phyloP scores from a whole-genome alignment of 441 rosid species.

The Eruca vesicaria region DNA sequence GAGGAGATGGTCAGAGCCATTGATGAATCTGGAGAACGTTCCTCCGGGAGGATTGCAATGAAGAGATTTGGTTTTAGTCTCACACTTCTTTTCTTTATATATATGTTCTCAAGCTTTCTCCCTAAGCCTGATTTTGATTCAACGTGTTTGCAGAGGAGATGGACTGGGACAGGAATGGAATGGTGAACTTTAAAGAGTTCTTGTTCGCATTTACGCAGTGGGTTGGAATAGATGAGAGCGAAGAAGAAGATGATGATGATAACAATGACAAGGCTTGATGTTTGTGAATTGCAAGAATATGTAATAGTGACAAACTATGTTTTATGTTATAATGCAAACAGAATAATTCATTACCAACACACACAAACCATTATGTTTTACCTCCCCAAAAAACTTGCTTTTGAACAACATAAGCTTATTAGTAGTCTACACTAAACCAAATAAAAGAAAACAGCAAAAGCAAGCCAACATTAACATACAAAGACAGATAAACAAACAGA shows the following conservation, averaged over 20 bases:
- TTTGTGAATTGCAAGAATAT: slow-evolving; percentile 20
- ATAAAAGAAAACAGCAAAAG: slow-evolving; percentile 15
- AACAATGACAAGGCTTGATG: slow-evolving; percentile 15
- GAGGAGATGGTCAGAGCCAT: slow-evolving; percentile 85
- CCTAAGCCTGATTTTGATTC: neutral
- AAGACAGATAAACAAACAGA: slow-evolving; percentile 5
- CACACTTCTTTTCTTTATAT: neutral
- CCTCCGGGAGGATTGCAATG: slow-evolving; percentile 83
- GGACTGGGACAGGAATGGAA: slow-evolving; percentile 95
- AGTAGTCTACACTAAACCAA: slow-evolving; percentile 16
- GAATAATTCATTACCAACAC: slow-evolving; percentile 21
- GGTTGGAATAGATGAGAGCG: slow-evolving; percentile 75
- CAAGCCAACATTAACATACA: slow-evolving; percentile 34
- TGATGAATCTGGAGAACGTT: slow-evolving; percentile 90
- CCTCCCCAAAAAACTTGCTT: slow-evolving; percentile 23
- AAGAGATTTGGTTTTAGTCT: slow-evolving; percentile 80
- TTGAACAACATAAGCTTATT: slow-evolving; percentile 28
- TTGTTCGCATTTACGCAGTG: slow-evolving; percentile 84
- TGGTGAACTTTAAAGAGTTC: slow-evolving; percentile 90
- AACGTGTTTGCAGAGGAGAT: slow-evolving; percentile 69
- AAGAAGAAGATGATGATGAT: slow-evolving; percentile 55
- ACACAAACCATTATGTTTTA: slow-evolving; percentile 12
- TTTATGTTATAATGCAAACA: slow-evolving; percentile 25
- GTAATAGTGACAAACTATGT: slow-evolving; percentile 15
- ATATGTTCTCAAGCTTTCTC: slow-evolving; percentile 7